Base-by-base conservation (phyloP, 768 basidiomycete genomes). In the Boletus eberwhitei region DNA sequence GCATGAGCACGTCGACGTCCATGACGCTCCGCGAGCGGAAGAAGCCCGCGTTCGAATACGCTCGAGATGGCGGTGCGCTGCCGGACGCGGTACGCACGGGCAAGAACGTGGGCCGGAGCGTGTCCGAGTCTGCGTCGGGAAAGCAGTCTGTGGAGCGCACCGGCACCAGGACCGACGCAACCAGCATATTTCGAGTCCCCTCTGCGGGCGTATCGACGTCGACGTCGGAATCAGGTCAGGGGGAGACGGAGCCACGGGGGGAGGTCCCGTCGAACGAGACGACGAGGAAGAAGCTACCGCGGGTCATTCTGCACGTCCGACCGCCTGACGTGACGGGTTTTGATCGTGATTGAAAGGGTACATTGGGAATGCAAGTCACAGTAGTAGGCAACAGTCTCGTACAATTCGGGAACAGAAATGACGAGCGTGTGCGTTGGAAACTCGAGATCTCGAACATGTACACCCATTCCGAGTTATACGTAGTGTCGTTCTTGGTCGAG, bases 271-370 rank as follows among this genome's bases (percentile, higher is more conserved):
- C 65, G 41, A 16, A 50, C 48, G 51, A 54, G 51, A 35, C 47
- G 19, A 59, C 55, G 38, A 80, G 75, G 75, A 83, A 78, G 73
- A 83, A 79, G 58, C 64, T 84, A 1, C 83, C 81, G 0, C 74
- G 75, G 52, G 82, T 86, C 6, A 78, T 81, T 48, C 64, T 85
- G 49, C 80, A 81, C 71, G 73, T 90, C 68, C 74, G 79, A 2
- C 69, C 75, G 5, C 67, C 29, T 9, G 29, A 9, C 29, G 29
- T 29, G 29, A 2, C 29, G 24, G 5, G 24, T 26, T 26, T n/a
- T n/a, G n/a, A n/a, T n/a, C n/a, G n/a, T 6, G 1, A 6, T 34
- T 16, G 21, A 24, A 34, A 17, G 16, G 11, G 24, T 24, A 24
- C 7, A 2, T 22, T 8, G 29, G 29, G 8, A 29, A 29, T 29